Conservation (phyloP, 164 flowering plant genomes). For the Aristolochia contorta region DNA sequence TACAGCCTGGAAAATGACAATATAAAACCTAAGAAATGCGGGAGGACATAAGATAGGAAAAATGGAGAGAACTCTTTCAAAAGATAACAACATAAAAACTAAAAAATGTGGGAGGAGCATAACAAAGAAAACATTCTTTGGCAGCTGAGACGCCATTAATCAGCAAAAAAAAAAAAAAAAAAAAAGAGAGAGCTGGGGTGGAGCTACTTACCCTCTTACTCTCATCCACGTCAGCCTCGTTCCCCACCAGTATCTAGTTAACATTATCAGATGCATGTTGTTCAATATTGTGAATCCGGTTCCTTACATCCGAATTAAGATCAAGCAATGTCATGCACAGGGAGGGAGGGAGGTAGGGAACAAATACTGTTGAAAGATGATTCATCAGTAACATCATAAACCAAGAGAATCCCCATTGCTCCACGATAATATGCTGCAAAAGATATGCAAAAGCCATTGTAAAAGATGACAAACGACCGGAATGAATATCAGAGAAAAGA, state of each 20-base stretch:
- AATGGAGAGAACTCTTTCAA: not conserved
- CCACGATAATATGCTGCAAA: slow-evolving; percentile 83
- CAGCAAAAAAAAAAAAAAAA: not conserved
- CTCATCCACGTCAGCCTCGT: slow-evolving; percentile 96
- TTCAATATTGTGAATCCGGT: slow-evolving; percentile 88
- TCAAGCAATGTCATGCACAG: not conserved
- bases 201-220: slow-evolving; percentile 62
- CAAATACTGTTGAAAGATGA: slow-evolving; percentile 78
- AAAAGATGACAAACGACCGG: not conserved
- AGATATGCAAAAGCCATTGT: not conserved
- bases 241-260: slow-evolving; percentile 80
- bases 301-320: slow-evolving; percentile 48
- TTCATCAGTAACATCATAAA: slow-evolving; percentile 82
- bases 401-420: slow-evolving; percentile 88
- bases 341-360: slow-evolving; percentile 2
- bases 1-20: slow-evolving; percentile 43
- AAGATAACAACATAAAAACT: too few species aligned
- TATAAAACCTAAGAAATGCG: not conserved
- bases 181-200: not conserved
- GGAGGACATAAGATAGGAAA: not conserved
- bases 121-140: too few species aligned
- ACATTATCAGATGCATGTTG: slow-evolving; percentile 92
- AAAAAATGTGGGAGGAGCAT: too few species aligned
- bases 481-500: too few species aligned
- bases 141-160: not conserved